A percentile compares a stretch with the other conserved stretches of the same genome.
Conservation (phyloP, 805 yeast species). For the Dipodascus geniculatus region DNA sequence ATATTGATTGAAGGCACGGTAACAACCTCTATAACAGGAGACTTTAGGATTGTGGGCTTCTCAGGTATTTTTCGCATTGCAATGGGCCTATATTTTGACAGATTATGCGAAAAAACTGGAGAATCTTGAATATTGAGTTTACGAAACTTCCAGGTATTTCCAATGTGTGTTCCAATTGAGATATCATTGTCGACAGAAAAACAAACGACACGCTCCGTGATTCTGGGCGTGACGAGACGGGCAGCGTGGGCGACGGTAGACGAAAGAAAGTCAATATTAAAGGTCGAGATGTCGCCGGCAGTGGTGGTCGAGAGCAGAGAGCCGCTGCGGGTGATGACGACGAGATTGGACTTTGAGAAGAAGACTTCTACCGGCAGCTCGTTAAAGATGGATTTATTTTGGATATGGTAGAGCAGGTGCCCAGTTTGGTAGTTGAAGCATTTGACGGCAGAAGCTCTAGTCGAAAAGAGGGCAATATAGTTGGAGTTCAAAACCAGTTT, state of each 20-base stretch:
- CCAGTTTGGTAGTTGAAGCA: conserved; percentile 10
- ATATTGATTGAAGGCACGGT: conserved; percentile 19
- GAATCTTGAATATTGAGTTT: conserved; percentile 35
- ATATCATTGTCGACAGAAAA: conserved; percentile 38
- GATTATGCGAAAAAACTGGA: conserved; percentile 3
- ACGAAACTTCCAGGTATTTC: conserved; percentile 53
- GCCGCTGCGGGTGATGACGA: conserved; percentile 15
- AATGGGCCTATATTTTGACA: neutral
- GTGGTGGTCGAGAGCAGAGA: neutral
- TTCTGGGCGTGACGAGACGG: conserved; percentile 55
- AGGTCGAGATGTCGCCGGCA: conserved; percentile 1
- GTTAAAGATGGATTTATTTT: conserved; percentile 3
- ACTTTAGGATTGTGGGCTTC: neutral
- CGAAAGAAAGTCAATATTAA: neutral
- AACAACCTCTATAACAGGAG: conserved; percentile 4
- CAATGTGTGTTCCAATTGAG: conserved; percentile 47
- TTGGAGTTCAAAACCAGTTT: conserved; percentile 11
- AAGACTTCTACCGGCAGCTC: conserved; percentile 7
- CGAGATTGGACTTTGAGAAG: conserved; percentile 11
- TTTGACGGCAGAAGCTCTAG: conserved; percentile 2
- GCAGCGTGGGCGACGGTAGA: neutral
- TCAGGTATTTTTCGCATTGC: neutral
- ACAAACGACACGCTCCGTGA: conserved; percentile 59
- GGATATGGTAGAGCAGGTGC: conserved; percentile 2
- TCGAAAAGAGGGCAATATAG: conserved; percentile 10